phyloP scores from a whole-genome alignment of 225 moss, liverwort and hornwort species.

The Antitrichia curtipendula region DNA sequence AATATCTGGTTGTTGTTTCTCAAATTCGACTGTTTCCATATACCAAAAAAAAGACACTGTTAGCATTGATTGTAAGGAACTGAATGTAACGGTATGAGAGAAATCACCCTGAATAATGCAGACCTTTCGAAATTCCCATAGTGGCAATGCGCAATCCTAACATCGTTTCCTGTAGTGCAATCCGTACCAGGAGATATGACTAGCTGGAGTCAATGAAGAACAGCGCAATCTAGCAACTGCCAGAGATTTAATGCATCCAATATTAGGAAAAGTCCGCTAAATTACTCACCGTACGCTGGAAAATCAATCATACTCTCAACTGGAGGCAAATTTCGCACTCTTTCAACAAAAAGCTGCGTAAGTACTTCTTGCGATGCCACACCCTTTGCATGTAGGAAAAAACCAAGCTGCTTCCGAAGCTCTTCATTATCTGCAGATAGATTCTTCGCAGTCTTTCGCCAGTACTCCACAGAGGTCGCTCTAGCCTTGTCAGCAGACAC shows the following conservation, averaged over 20 bases:
- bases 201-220: not conserved
- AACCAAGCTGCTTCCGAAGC: constrained; percentile 21
- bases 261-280: not conserved
- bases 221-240: not conserved
- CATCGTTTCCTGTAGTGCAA: not conserved
- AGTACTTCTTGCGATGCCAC: constrained; percentile 10
- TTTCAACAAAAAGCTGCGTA: constrained; percentile 13
- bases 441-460: constrained; percentile 17
- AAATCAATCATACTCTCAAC: not conserved
- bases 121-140: not conserved
- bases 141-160: not conserved
- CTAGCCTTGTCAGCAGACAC: not conserved
- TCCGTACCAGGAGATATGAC: not conserved
- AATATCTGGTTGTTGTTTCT: constrained; percentile 1
- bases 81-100: not conserved
- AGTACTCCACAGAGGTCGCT: constrained; percentile 16
- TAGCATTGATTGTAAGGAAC: not conserved
- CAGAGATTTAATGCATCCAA: not conserved
- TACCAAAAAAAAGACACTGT: not conserved
- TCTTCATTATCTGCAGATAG: constrained; percentile 28
- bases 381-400: not conserved
- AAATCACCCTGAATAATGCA: not conserved
- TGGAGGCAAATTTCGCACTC: constrained; percentile 6
- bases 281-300: not conserved
- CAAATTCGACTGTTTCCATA: not conserved